These are phyloP conservation scores for Dendrothele bispora DNA, from an alignment of 768 basidiomycete genomes.

Conservation along the genomic window DNA sequence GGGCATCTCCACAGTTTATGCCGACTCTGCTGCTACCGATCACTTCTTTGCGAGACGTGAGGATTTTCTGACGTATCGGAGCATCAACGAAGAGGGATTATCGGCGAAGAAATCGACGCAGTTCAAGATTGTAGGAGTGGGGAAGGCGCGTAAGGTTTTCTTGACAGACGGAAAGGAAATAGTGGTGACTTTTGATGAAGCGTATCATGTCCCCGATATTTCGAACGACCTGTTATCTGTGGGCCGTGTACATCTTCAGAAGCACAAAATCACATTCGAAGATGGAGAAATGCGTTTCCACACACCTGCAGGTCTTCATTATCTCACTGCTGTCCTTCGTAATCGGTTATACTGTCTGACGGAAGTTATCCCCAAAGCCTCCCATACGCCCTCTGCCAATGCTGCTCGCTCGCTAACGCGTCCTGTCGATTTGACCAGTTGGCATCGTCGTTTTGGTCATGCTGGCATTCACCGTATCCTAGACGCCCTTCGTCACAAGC, in stretches of 20 bases:
- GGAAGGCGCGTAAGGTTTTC: conserved; percentile 15
- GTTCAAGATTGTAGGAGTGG: conserved; percentile 21
- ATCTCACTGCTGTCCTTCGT: not conserved
- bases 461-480: not conserved
- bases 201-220: conserved; percentile 25
- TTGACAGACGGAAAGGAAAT: conserved; percentile 7
- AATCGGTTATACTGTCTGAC: not conserved
- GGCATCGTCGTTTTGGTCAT: conserved; percentile 24
- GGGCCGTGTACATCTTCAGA: conserved; percentile 12
- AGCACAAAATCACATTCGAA: conserved; percentile 13
- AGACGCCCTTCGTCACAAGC: not conserved
- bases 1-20: no score
- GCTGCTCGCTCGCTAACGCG: conserved; percentile 14
- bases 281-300: conserved; percentile 2
- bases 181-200: conserved; percentile 17
- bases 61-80: conserved; percentile 16
- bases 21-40: conserved; percentile 22
- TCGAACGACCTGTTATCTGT: conserved; percentile 25
- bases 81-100: conserved; percentile 2
- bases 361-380: not conserved
- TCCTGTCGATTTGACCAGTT: conserved; percentile 18
- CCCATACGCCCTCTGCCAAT: conserved; percentile 2
- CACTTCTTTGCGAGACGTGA: conserved; percentile 19
- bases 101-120: conserved; percentile 7
- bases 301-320: not conserved